A percentile compares a stretch with the other conserved stretches of the same genome.
Evolutionary conservation across 169 alveolate species (phyloP).

Genomic region (Eimeria maxima): DNA sequence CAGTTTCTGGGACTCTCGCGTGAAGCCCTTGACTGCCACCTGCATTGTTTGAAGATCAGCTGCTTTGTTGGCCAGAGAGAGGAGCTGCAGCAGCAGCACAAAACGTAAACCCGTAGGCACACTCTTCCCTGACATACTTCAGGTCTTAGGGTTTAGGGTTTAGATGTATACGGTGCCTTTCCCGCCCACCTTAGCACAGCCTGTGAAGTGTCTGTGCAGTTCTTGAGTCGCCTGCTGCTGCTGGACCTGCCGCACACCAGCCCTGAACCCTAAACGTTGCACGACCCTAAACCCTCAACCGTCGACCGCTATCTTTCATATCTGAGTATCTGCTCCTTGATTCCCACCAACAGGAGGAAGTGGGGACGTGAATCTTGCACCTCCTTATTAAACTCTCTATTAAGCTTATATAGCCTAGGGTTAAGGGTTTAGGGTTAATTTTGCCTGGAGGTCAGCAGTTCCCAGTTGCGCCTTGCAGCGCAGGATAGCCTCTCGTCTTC

Average conservation of each 20-base stretch:
- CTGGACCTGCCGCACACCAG: conserved; percentile 22
- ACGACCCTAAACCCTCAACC: too few species aligned
- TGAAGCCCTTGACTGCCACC: conserved; percentile 51
- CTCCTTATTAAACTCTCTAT: background rate
- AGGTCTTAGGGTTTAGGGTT: background rate
- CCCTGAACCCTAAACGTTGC: background rate
- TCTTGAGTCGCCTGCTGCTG: conserved; percentile 65
- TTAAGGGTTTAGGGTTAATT: too few species aligned
- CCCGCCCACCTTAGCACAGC: conserved; percentile 34
- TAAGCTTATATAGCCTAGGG: background rate
- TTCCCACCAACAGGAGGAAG: background rate
- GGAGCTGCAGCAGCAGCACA: conserved; percentile 38
- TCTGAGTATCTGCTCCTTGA: background rate
- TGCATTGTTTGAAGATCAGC: conserved; percentile 50
- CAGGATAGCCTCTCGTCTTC: conserved; percentile 18
- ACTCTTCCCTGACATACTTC: background rate
- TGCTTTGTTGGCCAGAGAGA: conserved; percentile 23
- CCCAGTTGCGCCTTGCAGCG: conserved; percentile 61
- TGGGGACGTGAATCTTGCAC: background rate
- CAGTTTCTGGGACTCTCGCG: conserved; percentile 42
- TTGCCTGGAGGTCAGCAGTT: conserved; percentile 51
- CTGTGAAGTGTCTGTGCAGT: conserved; percentile 53
- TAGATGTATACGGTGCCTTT: background rate
- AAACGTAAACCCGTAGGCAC: background rate
- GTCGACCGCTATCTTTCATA: too few species aligned